Evolutionary conservation across 345 rosid species (phyloP).

Genomic region (Hirschfeldia incana): DNA sequence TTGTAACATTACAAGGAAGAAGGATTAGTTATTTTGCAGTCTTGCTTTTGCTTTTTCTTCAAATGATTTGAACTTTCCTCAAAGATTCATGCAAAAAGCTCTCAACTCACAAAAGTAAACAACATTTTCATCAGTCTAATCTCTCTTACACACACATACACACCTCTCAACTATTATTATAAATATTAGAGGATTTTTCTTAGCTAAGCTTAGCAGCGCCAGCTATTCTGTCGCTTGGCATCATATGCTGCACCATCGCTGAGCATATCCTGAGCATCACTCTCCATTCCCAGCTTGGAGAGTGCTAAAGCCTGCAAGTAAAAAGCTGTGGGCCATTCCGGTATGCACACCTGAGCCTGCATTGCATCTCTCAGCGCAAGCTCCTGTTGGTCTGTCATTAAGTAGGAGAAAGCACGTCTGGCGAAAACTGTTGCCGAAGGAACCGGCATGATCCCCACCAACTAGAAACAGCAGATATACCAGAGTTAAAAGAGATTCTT

Average conservation of each 20-base stretch:
- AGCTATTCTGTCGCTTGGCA: constrained; percentile 77
- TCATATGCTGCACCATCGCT: constrained; percentile 92
- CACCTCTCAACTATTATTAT: neutral
- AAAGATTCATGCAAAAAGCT: constrained; percentile 29
- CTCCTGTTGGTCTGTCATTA: constrained; percentile 87
- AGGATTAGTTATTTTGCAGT: constrained; percentile 31
- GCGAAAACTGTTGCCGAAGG: constrained; percentile 79
- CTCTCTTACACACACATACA: constrained; percentile 20
- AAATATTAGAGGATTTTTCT: constrained; percentile 16
- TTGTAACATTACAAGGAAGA: constrained; percentile 28
- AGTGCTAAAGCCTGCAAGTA: constrained; percentile 96
- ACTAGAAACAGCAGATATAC: constrained; percentile 42
- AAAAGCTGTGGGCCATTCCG: constrained; percentile 97
- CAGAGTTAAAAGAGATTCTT: constrained; percentile 11
- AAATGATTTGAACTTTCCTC: constrained; percentile 7
- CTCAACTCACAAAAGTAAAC: constrained; percentile 26
- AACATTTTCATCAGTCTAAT: constrained; percentile 17
- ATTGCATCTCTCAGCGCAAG: constrained; percentile 93
- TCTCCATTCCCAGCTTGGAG: constrained; percentile 95
- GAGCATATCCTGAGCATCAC: constrained; percentile 96
- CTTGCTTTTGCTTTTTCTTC: constrained; percentile 10
- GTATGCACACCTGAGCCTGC: constrained; percentile 97
- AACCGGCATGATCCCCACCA: constrained; percentile 79
- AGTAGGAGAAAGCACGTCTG: constrained; percentile 54
- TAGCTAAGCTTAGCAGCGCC: constrained; percentile 53